Evolutionary conservation across 2,329 filamentous ascomycete genomes (phyloP).

Genomic region (Sporothrix mexicana): DNA sequence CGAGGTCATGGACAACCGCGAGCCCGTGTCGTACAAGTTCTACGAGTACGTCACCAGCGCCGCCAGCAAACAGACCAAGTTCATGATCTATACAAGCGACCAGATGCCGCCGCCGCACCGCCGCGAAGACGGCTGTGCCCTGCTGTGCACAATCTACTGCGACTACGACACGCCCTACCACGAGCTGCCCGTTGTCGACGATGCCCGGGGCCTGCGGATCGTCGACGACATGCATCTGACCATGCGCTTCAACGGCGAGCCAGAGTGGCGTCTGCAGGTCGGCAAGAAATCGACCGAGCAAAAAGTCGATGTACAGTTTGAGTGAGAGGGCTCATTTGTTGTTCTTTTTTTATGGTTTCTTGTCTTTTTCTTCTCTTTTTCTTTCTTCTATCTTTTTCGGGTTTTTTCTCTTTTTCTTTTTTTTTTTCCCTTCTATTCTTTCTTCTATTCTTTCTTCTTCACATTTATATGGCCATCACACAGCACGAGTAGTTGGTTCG

Average conservation of each 20-base stretch:
- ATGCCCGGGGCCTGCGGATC: constrained; percentile 8
- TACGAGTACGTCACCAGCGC: constrained; percentile 31
- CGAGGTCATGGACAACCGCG: constrained; percentile 34
- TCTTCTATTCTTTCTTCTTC: not conserved
- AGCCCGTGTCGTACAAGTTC: constrained; percentile 35
- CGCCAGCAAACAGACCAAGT: not conserved
- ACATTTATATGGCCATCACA: not conserved
- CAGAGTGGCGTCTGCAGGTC: constrained; percentile 33
- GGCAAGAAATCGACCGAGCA: constrained; percentile 23
- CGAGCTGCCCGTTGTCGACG: constrained; percentile 30
- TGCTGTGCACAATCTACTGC: constrained; percentile 33
- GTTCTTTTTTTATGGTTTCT: not conserved
- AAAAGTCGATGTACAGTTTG: constrained; percentile 30
- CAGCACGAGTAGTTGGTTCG: not conserved
- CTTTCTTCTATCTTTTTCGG: constrained; percentile 14
- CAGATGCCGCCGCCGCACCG: constrained; percentile 27
- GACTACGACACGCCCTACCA: constrained; percentile 32
- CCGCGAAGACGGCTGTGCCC: constrained; percentile 22
- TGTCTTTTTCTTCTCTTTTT: not conserved
- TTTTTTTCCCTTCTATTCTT: not conserved
- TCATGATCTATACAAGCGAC: constrained; percentile 31
- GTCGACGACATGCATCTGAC: constrained; percentile 34
- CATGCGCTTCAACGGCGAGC: constrained; percentile 34
- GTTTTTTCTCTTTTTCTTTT: not conserved
- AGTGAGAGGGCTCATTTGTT: not conserved